phyloP scores from a whole-genome alignment of 306 rosid species.

The Quercus parvula region DNA sequence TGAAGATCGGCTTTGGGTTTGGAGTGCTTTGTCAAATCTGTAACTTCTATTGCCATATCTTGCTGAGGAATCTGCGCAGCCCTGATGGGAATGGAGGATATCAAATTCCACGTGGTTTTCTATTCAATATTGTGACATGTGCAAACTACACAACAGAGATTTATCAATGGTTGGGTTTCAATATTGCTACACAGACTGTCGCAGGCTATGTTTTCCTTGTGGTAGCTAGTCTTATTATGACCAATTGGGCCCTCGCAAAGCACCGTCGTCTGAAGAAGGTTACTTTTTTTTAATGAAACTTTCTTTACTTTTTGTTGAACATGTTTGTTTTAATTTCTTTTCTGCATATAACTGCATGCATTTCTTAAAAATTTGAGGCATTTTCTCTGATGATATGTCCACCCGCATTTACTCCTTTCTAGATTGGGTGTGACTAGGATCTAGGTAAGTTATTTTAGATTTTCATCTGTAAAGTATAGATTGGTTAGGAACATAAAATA shows the following conservation, averaged over 20 bases:
- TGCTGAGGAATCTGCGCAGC: constrained; percentile 74
- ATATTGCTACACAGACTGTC: constrained; percentile 84
- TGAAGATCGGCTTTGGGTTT: constrained; percentile 85
- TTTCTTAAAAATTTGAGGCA: not conserved
- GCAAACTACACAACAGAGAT: constrained; percentile 97
- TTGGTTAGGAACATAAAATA: too few relatives aligned
- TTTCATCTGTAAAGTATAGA: not conserved
- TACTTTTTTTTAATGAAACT: not conserved
- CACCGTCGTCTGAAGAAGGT: constrained; percentile 97
- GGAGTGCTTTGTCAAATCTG: constrained; percentile 72
- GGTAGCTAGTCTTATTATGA: constrained; percentile 84
- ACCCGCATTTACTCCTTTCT: not conserved
- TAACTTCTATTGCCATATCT: constrained; percentile 81
- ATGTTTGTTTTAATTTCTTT: not conserved
- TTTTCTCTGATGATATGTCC: not conserved
- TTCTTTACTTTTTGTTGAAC: constrained; percentile 3
- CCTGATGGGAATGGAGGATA: constrained; percentile 88
- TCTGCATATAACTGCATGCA: not conserved
- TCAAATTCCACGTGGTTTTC: constrained; percentile 88
- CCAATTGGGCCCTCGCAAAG: constrained; percentile 96
- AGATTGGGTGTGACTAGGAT: not conserved
- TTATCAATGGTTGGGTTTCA: constrained; percentile 98
- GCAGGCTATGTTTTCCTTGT: constrained; percentile 76
- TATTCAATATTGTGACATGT: constrained; percentile 90
- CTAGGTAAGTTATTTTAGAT: not conserved